Base-by-base conservation (phyloP, 495 filamentous ascomycete species). In the Hypomontagnella monticulosa region DNA sequence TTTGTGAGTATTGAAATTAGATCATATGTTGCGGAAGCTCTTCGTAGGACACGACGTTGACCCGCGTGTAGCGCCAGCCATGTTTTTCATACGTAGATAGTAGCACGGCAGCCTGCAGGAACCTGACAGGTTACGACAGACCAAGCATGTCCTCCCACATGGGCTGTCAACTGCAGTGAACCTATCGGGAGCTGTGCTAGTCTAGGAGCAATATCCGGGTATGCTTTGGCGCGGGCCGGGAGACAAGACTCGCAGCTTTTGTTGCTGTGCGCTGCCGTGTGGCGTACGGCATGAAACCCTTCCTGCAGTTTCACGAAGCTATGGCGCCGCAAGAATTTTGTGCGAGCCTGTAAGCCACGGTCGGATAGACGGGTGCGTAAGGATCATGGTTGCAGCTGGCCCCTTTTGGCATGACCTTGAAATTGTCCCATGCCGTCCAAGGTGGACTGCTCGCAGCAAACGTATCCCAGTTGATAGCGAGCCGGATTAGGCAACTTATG, bases 231-330 rank as follows among this genome's bases (percentile, higher is more conserved):
- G 23, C 38, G 19, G 33, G 4, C 47, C 64, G 46, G 52, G 27
- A 49, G 52, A 12, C 6, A 18, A 16, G 55, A 15, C 18, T 32
- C 47, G 34, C 46, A 38, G 53, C 20, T 32, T 36, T 46, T 43
- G 18, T 11, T 2, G 23, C 51, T 60, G 63, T 54, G 37, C 18
- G 12, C 38, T 27, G 48, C 48, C 54, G 59, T 55, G 59, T 54
- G 49, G 65, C 47, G 63, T 23, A 42, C 64, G 19, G 48, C 58
- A 62, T 52, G 53, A 55, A 42, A 58, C 52, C 64, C 58, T 57
- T 67, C 40, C 27, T 54, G 48, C 54, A 55, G 53, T 42, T 33
- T 34, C 47, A 57, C 40, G 20, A 58, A 18, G 15, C 6, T 27
- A 11, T n/a, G 37, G 50, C 46, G 37, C 16, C 32, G 37, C 36